Percentiles rank a stretch among this genome's conserved stretches.
phyloP scores from a whole-genome alignment of 1,139 yeast species.

The Scheffersomyces stambukii region DNA sequence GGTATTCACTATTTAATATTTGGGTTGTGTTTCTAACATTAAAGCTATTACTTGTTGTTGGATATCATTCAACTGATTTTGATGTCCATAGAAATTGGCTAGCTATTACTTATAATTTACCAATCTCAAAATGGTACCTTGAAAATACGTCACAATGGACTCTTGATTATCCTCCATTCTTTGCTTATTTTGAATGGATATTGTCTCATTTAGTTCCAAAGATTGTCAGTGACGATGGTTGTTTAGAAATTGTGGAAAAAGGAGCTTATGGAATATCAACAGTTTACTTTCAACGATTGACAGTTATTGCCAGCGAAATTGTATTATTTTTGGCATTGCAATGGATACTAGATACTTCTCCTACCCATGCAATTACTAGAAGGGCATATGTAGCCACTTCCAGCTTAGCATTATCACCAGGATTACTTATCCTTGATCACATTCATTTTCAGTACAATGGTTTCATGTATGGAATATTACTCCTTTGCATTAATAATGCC shows the following conservation, averaged over 20 bases:
- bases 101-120: slow-evolving; percentile 80
- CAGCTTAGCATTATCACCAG: slow-evolving; percentile 84
- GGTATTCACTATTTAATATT: slow-evolving; percentile 32
- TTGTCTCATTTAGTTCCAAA: slow-evolving; percentile 70
- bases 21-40: slow-evolving; percentile 38
- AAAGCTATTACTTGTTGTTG: slow-evolving; percentile 33
- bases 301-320: slow-evolving; percentile 77
- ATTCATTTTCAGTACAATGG: slow-evolving; percentile 96
- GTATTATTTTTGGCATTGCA: slow-evolving; percentile 69
- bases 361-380: slow-evolving; percentile 22
- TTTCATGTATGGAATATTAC: slow-evolving; percentile 79
- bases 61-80: slow-evolving; percentile 84
- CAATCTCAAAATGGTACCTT: slow-evolving; percentile 75
- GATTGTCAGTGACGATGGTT: slow-evolving; percentile 66
- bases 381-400: slow-evolving; percentile 75
- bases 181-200: slow-evolving; percentile 89
- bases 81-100: slow-evolving; percentile 98
- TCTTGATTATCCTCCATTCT: slow-evolving; percentile 94
- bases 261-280: slow-evolving; percentile 79
- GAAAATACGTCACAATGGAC: slow-evolving; percentile 93
- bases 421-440: slow-evolving; percentile 81
- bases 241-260: slow-evolving; percentile 61
- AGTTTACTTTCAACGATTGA: slow-evolving; percentile 69
- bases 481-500: slow-evolving; percentile 71
- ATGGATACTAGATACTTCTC: slow-evolving; percentile 58